Evolutionary conservation across 2,329 filamentous ascomycete genomes (phyloP).

Genomic region (Colletotrichum spaethianum): DNA sequence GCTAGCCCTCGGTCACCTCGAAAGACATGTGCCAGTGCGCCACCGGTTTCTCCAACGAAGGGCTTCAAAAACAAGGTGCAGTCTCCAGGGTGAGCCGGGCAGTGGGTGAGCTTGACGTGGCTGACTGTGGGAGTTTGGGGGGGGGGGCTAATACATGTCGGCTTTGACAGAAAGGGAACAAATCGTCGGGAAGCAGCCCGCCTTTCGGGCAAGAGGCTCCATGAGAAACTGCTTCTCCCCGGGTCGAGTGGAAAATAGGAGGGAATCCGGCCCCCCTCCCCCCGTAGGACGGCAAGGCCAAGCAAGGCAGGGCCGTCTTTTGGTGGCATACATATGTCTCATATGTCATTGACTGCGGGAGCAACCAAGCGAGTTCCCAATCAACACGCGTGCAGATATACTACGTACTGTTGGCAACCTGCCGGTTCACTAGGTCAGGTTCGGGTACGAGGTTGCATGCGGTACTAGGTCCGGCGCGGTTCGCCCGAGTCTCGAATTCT

Average conservation of each 20-base stretch:
- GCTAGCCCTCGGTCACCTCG: neutral
- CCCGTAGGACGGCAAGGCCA: neutral
- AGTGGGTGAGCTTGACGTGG: neutral
- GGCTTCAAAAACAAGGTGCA: neutral
- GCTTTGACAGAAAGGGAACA: neutral
- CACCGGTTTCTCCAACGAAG: neutral
- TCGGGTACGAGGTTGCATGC: neutral
- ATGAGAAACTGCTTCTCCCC: neutral
- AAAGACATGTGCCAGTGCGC: neutral
- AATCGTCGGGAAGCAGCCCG: neutral
- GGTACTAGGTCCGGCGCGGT: neutral
- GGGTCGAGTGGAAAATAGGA: neutral
- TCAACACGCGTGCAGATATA: neutral
- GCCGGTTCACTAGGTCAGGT: neutral
- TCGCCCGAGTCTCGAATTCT: neutral
- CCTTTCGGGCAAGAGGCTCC: neutral
- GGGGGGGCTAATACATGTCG: neutral
- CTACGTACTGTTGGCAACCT: neutral
- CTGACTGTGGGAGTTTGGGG: neutral
- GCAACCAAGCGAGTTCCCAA: neutral
- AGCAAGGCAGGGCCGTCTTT: neutral
- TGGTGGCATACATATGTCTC: neutral
- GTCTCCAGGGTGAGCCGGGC: neutral
- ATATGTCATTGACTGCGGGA: neutral
- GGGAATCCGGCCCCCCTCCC: neutral